phyloP scores from a whole-genome alignment of 2,329 filamentous ascomycete genomes.

The Aspergillus hortae region DNA sequence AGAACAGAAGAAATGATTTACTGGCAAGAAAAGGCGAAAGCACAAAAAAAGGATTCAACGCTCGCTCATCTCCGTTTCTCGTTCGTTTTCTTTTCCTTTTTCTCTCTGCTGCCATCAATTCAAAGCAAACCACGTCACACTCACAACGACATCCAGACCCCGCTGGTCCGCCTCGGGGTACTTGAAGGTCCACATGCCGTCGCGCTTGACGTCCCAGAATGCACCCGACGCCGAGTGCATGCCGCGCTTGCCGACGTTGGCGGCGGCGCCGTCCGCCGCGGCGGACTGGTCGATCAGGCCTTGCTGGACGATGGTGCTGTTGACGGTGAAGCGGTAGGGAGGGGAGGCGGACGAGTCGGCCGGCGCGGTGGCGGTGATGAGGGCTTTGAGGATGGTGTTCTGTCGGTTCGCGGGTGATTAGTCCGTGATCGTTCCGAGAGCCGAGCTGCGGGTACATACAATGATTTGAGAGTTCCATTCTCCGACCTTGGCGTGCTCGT shows the following conservation, averaged over 20 bases:
- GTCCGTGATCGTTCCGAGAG: neutral
- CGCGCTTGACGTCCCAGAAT: slow-evolving; percentile 51
- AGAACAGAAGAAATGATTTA: neutral
- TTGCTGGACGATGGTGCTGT: slow-evolving; percentile 98
- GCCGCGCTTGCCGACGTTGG: slow-evolving; percentile 75
- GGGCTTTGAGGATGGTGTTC: slow-evolving; percentile 40
- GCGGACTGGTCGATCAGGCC: slow-evolving; percentile 51
- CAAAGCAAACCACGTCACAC: slow-evolving; percentile 47
- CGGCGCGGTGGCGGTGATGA: slow-evolving; percentile 41
- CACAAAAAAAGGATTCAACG: neutral
- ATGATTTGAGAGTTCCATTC: slow-evolving; percentile 93
- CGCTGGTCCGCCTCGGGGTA: slow-evolving; percentile 45
- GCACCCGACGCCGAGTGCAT: slow-evolving; percentile 51
- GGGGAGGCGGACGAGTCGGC: slow-evolving; percentile 36
- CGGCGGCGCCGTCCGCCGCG: slow-evolving; percentile 53
- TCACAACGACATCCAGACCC: slow-evolving; percentile 48
- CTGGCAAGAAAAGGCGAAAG: neutral
- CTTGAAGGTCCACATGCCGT: slow-evolving; percentile 53
- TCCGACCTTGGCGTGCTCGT: slow-evolving; percentile 81
- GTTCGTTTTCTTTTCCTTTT: slow-evolving; percentile 5
- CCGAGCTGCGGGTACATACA: slow-evolving; percentile 51
- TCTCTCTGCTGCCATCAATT: slow-evolving; percentile 15
- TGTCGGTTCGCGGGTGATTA: slow-evolving; percentile 11
- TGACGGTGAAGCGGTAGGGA: slow-evolving; percentile 92
- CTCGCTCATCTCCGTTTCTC: neutral